Base-by-base conservation (phyloP, 768 basidiomycete species). In the Mrakia blollopis region DNA sequence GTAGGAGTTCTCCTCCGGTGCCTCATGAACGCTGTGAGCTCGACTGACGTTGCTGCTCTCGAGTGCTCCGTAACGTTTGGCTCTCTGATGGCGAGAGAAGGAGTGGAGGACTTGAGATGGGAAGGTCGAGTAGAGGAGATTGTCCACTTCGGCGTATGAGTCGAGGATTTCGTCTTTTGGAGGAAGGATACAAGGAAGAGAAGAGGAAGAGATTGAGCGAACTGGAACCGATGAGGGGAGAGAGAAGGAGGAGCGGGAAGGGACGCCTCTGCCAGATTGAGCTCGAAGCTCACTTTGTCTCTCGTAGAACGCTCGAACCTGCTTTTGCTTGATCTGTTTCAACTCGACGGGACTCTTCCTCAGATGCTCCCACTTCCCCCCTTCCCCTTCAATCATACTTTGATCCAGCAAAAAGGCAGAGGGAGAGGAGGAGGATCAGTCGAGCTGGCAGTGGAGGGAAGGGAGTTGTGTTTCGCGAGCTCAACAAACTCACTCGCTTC, bases 151-250 rank as follows among this genome's bases (percentile, higher is more conserved):
- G 32, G 47, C 39, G 67, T 67, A 77, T 2, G 14, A 10, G 35
- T 63, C 54, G 1, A 77, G 39, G 10, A 74, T 65, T n/a, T 50
- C 73, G 30, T 74, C 73, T 74, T n/a, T n/a, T n/a, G n/a, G n/a
- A n/a, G n/a, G 13, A 21, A 11, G 14, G 10, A 25, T 4, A 28
- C 2, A 28, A 50, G 28, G 18, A 47, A 63, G 23, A 2, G 25
- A 62, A 37, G 14, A 30, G 41, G 32, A 44, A 74, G 16, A 30
- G 28, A 11, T 41, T 41, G 39, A 41, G 11, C 39, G 14, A 11
- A 6, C 44, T 14, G 44, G 14, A 13, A 14, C 44, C 44, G 44
- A 44, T 2, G 44, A 13, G 11, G 47, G 18, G 47, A 50, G 16
- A 14, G 39, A 63, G 30, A 30, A 9, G 23, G 28, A 18, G 35